Percentiles rank a stretch among this genome's conserved stretches.
phyloP scores from a whole-genome alignment of 441 rosid species.

The Gossypium gossypioides region DNA sequence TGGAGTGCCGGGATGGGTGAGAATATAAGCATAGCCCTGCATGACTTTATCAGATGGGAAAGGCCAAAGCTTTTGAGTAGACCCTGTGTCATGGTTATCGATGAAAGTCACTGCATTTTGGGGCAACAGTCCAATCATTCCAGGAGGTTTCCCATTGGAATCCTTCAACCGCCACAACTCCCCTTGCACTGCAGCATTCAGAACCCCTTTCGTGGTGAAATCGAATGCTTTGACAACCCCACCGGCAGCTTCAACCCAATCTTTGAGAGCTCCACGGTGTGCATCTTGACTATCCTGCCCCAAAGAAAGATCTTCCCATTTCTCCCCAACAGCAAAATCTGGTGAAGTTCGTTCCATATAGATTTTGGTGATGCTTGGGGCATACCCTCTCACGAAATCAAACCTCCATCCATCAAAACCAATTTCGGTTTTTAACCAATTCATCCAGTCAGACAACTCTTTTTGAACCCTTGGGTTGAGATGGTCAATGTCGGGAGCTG shows the following conservation, averaged over 20 bases:
- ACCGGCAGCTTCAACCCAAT: conserved; percentile 57
- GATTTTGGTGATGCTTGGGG: conserved; percentile 42
- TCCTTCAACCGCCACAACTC: conserved; percentile 67
- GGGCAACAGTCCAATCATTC: conserved; percentile 60
- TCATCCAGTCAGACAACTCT: conserved; percentile 79
- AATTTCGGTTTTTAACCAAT: conserved; percentile 61
- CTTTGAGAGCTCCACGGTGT: conserved; percentile 40
- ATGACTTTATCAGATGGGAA: conserved; percentile 83
- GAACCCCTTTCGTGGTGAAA: conserved; percentile 73
- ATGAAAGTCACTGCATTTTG: conserved; percentile 68
- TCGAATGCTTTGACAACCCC: conserved; percentile 57
- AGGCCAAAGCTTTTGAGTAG: conserved; percentile 50
- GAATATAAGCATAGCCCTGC: conserved; percentile 81
- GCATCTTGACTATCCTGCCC: conserved; percentile 47
- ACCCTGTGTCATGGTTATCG: conserved; percentile 77
- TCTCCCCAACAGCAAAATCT: conserved; percentile 69
- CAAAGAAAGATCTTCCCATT: conserved; percentile 50
- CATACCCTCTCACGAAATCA: conserved; percentile 61
- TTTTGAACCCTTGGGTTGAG: conserved; percentile 51
- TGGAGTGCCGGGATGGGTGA: conserved; percentile 76
- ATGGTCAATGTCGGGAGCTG: conserved; percentile 79
- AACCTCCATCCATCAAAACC: conserved; percentile 82
- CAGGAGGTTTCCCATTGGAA: conserved; percentile 63
- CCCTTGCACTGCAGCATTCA: conserved; percentile 62
- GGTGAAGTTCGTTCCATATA: conserved; percentile 46